Evolutionary conservation across 441 rosid species (phyloP).

Genomic region (Euphorbia schlechtendalii): DNA sequence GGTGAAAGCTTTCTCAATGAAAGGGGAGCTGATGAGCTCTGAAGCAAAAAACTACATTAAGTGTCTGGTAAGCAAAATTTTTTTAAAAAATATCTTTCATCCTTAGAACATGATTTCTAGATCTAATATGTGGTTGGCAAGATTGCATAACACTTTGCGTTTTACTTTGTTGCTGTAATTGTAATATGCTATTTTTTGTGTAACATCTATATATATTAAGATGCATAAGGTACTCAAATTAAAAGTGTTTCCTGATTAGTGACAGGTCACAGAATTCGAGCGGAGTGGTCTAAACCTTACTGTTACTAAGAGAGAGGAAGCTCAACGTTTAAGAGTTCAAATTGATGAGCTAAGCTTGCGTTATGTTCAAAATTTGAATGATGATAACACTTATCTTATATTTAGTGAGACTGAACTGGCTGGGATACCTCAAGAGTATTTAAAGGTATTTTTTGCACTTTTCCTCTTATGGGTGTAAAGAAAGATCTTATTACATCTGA

Average conservation of each 20-base stretch:
- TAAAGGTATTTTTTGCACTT: slow-evolving; percentile 42
- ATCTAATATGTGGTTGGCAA: background rate
- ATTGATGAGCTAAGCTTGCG: slow-evolving; percentile 69
- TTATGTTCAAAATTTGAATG: slow-evolving; percentile 66
- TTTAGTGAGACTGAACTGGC: slow-evolving; percentile 61
- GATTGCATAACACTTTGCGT: background rate
- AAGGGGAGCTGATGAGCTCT: slow-evolving; percentile 48
- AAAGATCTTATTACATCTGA: background rate
- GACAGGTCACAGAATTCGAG: slow-evolving; percentile 95
- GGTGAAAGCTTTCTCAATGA: slow-evolving; percentile 57
- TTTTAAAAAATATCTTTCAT: background rate
- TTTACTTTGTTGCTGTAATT: background rate
- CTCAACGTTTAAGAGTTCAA: slow-evolving; percentile 58
- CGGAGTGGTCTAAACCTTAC: slow-evolving; percentile 84
- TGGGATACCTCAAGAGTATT: slow-evolving; percentile 70
- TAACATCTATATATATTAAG: background rate
- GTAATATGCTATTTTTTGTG: background rate
- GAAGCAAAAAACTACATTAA: slow-evolving; percentile 58
- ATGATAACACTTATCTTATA: slow-evolving; percentile 57
- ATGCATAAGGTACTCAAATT: slow-evolving; percentile 17
- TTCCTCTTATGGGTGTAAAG: background rate
- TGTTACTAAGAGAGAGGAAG: slow-evolving; percentile 70
- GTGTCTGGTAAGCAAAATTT: slow-evolving; percentile 65
- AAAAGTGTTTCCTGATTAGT: slow-evolving; percentile 48
- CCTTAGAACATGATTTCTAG: too few species aligned